Evolutionary conservation across 179 eudicot genomes (phyloP), one percentile per base, ranked within the genome.

Genomic region (Spergularia azorica): DNA sequence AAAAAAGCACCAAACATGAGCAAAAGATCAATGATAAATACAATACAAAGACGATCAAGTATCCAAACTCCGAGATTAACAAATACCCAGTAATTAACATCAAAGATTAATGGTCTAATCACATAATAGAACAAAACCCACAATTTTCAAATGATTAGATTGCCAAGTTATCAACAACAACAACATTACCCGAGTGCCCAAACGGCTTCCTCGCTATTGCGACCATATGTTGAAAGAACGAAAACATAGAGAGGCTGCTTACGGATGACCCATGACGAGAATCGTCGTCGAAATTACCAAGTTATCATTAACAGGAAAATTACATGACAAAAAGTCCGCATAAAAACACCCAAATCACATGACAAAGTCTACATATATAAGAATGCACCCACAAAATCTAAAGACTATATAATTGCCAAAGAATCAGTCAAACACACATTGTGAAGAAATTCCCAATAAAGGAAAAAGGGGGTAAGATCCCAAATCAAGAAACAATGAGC

Each of bases 1-100:
- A 52, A 76, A 20, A 59, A 39, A 6, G 48, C 50, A 75, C 15
- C 48, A 39, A 68, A 54, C 72, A 55, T 76, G 36, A 76, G 73
- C 63, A 66, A 26, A 66, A 69, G 15, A 55, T 54, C 54, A 9
- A 58, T 9, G 21, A 38, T 0, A 56, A 36, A 2, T 20, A 67
- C 38, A 63, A 8, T 0, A 36, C 17, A 63, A n/a, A 13, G 67
- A 63, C 48, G 11, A 12, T 14, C 14, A 11, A 32, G 48, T 5
- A 61, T 61, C 72, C 41, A 6, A 69, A 55, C 9, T n/a, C 36
- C n/a, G 13, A 36, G 26, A 9, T 26, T 0, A 26, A 32, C 48
- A 36, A 71, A 5, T 15, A 71, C 50, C 61, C 32, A 41, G 11
- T 56, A 6, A 36, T 38, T 16, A 58, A 58, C 4, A 68, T 48